Evolutionary conservation across 1,284 basidiomycete genomes (phyloP), one percentile per base, ranked within the genome.

Genomic region (Austroboletus niveus): DNA sequence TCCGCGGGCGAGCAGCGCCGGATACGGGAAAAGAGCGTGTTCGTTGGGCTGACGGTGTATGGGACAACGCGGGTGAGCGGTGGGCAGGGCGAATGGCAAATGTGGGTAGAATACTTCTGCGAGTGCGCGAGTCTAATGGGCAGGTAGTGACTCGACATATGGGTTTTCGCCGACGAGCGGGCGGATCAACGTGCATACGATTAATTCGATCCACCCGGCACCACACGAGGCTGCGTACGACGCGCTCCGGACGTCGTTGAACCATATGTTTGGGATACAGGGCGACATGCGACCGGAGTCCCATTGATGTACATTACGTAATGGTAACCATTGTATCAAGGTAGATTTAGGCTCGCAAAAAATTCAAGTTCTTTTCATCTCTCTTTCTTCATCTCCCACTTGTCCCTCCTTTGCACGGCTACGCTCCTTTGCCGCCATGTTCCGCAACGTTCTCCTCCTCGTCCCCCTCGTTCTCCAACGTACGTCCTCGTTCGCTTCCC

Each of bases 161-260:
- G 72, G 72, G 0, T 89, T 90, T 64, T 87, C 85, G 1, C 84
- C 85, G 0, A 52, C 66, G 8, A 79, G 79, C 0, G 89, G 86
- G 3, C 74, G 82, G 39, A 83, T 91, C 49, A 65, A 79, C 40
- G 59, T 75, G 43, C 88, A 91, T 61, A 75, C 73, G 35, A 72
- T 90, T 39, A 78, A 89, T 62, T 83, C 82, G 10, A 90, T 90
- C 46, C 77, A 84, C 47, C 88, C 88, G 0, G 84, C 82, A 3
- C 88, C 88, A 4, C 85, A 87, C 60, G 75, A 80, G 51, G 77
- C 82, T 0, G 84, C 85, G 4, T 89, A 84, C 61, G 82, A 86
- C 54, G 76, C 83, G 0, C 67, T 89, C 3, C 72, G 77, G 29
- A 60, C 70, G 15, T 77, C 75, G 42, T 62, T 86, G 9, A 75